These are phyloP conservation scores for Diplodia scrobiculata DNA, from an alignment of 2,329 filamentous ascomycete species.

Conservation along the genomic window DNA sequence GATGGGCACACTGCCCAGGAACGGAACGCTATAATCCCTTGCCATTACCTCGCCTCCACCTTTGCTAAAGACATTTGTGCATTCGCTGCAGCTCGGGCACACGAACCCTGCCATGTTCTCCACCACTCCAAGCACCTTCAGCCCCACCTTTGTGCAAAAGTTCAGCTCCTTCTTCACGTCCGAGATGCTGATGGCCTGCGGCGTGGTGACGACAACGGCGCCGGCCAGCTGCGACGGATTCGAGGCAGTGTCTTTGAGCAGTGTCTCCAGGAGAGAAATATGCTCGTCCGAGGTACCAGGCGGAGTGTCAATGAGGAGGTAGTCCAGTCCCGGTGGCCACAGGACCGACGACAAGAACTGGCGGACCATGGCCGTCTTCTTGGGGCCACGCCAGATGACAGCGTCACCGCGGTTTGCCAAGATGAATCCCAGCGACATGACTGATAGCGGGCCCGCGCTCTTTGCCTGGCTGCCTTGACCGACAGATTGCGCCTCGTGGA, in stretches of 20 bases:
- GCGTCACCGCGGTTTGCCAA: constrained; percentile 81
- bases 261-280: constrained; percentile 44
- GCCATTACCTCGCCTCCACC: constrained; percentile 91
- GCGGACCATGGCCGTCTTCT: constrained; percentile 98
- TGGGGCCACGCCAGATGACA: constrained; percentile 95
- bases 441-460: constrained; percentile 65
- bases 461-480: constrained; percentile 29
- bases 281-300: constrained; percentile 71
- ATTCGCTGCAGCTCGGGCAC: constrained; percentile 75
- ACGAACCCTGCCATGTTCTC: constrained; percentile 97
- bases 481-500: constrained; percentile 63
- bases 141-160: constrained; percentile 82
- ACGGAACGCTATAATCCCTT: constrained; percentile 77
- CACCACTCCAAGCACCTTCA: constrained; percentile 81
- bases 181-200: constrained; percentile 87
- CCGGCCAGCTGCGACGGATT: constrained; percentile 71
- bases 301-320: constrained; percentile 90
- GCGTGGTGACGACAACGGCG: constrained; percentile 93
- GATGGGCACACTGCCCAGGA: constrained; percentile 84
- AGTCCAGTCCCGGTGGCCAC: constrained; percentile 82
- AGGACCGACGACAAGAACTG: constrained; percentile 92
- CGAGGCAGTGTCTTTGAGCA: constrained; percentile 53
- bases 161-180: constrained; percentile 95
- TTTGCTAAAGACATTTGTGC: constrained; percentile 89
- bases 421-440: constrained; percentile 93